phyloP scores from a whole-genome alignment of 1,284 basidiomycete genomes.

The Papiliotrema nemorosa region DNA sequence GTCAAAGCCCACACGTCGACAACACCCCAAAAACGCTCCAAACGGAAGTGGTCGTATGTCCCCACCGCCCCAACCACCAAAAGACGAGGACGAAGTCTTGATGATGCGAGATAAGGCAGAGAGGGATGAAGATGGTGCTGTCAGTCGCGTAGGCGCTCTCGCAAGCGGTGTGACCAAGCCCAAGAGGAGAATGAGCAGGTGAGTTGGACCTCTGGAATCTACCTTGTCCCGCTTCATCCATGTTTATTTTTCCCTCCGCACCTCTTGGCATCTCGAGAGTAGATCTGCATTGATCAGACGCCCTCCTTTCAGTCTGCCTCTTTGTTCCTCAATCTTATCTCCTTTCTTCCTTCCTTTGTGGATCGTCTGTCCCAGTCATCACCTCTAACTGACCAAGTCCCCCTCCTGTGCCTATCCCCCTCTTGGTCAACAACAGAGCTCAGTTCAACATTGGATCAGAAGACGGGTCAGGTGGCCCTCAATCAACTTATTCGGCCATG shows the following conservation, averaged over 20 bases:
- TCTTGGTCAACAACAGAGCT: conserved; percentile 25
- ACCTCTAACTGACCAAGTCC: conserved; percentile 34
- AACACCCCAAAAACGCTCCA: too few relatives aligned
- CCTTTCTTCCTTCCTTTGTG: not conserved
- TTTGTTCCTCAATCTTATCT: not conserved
- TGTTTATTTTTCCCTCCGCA: too few relatives aligned
- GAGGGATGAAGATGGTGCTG: conserved; percentile 20
- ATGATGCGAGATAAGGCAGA: conserved; percentile 27
- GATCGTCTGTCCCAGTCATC: too few relatives aligned
- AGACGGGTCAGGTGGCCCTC: conserved; percentile 9
- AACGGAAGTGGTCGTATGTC: too few relatives aligned
- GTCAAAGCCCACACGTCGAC: too few relatives aligned
- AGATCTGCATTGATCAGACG: too few relatives aligned
- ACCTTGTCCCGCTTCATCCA: not conserved
- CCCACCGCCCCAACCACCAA: too few relatives aligned
- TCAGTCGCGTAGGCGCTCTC: conserved; percentile 32
- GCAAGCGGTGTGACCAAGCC: conserved; percentile 38
- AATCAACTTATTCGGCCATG: conserved; percentile 19
- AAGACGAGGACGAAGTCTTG: conserved; percentile 30
- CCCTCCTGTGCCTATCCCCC: conserved; percentile 29
- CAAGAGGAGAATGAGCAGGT: conserved; percentile 44
- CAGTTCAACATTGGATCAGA: too few relatives aligned
- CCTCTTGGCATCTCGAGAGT: too few relatives aligned
- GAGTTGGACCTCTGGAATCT: conserved; percentile 22
- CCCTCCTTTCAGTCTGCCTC: not conserved